Evolutionary conservation across 2,329 filamentous ascomycete genomes (phyloP).

Genomic region (Dothistroma septosporum): DNA sequence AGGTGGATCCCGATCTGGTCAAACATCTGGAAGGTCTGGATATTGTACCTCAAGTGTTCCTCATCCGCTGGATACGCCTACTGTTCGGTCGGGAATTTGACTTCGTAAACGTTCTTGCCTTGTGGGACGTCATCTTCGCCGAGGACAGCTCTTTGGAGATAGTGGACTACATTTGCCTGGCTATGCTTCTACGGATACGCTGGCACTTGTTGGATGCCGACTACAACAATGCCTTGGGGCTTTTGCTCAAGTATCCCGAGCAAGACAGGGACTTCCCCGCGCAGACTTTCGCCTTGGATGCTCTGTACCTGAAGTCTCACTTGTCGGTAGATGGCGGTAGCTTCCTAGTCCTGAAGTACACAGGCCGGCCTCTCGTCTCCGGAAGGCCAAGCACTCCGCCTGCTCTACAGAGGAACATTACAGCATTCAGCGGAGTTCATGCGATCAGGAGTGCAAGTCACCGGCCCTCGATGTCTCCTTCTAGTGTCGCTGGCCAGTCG

Average conservation of each 20-base stretch:
- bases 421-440: conserved; percentile 30
- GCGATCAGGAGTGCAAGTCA: conserved; percentile 12
- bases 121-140: conserved; percentile 92
- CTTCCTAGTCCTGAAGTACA: conserved; percentile 67
- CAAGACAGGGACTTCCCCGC: conserved; percentile 22
- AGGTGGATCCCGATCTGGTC: conserved; percentile 77
- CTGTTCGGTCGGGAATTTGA: conserved; percentile 91
- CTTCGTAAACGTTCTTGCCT: conserved; percentile 73
- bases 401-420: conserved; percentile 34
- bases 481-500: conserved; percentile 22
- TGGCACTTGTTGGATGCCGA: conserved; percentile 85
- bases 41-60: conserved; percentile 90
- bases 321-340: conserved; percentile 59
- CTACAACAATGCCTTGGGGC: conserved; percentile 76
- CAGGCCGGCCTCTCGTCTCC: conserved; percentile 41
- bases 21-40: conserved; percentile 77
- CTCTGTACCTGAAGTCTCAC: conserved; percentile 67
- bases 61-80: conserved; percentile 95
- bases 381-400: conserved; percentile 32
- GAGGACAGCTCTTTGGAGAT: conserved; percentile 75
- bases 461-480: conserved; percentile 10
- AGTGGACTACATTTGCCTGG: conserved; percentile 85
- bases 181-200: conserved; percentile 86
- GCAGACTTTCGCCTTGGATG: conserved; percentile 80
- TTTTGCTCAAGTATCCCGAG: conserved; percentile 81